phyloP scores from a whole-genome alignment of 139 green algal species.

The Edaphochlamys debaryana region DNA sequence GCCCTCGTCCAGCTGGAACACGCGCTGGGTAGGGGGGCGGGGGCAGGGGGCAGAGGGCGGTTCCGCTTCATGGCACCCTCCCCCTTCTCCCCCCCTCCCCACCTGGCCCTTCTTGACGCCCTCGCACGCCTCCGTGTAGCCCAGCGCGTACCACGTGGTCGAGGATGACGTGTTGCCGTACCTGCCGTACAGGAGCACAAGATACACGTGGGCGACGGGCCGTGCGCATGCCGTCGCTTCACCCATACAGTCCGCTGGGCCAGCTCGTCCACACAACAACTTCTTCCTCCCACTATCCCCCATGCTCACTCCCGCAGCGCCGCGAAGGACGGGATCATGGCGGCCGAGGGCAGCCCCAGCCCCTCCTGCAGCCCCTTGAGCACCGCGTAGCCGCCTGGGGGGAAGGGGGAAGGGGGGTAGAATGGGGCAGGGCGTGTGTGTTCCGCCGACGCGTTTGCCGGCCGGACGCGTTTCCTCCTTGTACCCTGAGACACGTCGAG shows the following conservation, averaged over 20 bases:
- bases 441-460: no score
- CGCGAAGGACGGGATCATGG: constrained; percentile 67
- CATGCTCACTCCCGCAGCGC: constrained; percentile 35
- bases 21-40: no score
- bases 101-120: constrained; percentile 49
- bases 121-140: constrained; percentile 52
- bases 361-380: constrained; percentile 68
- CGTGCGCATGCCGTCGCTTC: no score
- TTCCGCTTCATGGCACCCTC: no score
- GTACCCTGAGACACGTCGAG: no score
- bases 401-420: neutral
- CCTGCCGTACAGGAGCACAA: constrained; percentile 5
- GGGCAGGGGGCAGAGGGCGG: no score
- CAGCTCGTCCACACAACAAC: no score
- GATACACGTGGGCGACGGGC: no score
- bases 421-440: neutral
- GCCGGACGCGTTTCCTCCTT: no score
- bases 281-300: no score
- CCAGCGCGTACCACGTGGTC: constrained; percentile 61
- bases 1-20: constrained; percentile 64
- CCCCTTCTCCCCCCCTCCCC: no score
- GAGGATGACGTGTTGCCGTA: constrained; percentile 67
- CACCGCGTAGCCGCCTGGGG: constrained; percentile 69
- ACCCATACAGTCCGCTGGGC: no score
- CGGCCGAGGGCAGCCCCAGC: constrained; percentile 54